Conservation (phyloP, 2,329 filamentous ascomycete genomes). For the Cercospora sp. region DNA sequence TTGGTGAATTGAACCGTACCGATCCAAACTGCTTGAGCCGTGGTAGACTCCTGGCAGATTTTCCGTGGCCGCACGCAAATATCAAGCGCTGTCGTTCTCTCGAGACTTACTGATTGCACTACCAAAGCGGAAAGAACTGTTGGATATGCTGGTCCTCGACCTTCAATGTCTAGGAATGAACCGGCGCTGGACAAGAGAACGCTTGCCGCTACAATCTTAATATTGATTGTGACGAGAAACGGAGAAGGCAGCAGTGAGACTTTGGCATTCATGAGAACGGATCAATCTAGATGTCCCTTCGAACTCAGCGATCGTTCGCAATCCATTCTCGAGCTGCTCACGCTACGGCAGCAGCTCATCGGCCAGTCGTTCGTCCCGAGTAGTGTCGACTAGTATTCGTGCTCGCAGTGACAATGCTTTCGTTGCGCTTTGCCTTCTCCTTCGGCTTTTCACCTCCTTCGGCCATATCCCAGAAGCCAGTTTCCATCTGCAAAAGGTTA, state of each 20-base stretch:
- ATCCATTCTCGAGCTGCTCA: background rate
- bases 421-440: constrained; percentile 1
- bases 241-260: too few relatives aligned
- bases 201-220: too few relatives aligned
- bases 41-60: background rate
- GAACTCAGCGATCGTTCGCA: too few relatives aligned
- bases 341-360: background rate
- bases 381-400: constrained; percentile 7
- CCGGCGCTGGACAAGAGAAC: background rate
- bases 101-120: background rate
- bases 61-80: background rate
- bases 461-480: constrained; percentile 73
- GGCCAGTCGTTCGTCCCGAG: background rate
- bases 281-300: too few relatives aligned
- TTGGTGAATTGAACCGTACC: background rate
- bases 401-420: constrained; percentile 10
- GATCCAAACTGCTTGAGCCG: background rate
- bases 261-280: too few relatives aligned
- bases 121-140: background rate
- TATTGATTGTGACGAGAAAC: too few relatives aligned
- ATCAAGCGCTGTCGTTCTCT: background rate
- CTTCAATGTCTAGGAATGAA: background rate
- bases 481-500: constrained; percentile 61
- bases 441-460: background rate
- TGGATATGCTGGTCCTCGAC: background rate